Evolutionary conservation across 176 grass and related monocot genomes (phyloP).

Genomic region (Aechmea fasciata): DNA sequence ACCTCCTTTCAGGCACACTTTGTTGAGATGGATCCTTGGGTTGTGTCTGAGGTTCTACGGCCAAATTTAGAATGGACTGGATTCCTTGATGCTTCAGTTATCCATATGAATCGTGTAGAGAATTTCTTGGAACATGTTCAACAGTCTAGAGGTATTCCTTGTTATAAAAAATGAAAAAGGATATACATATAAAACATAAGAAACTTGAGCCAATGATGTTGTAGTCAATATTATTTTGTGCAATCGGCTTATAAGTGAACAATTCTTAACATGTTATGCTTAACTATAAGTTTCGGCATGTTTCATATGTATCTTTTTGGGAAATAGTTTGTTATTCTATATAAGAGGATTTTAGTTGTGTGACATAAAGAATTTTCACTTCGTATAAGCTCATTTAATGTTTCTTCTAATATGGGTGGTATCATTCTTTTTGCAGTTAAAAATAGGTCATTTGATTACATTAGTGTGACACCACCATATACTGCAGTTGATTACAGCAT

Average conservation of each 20-base stretch:
- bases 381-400: neutral
- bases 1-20: slow-evolving; percentile 53
- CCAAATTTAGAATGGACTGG: slow-evolving; percentile 81
- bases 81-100: slow-evolving; percentile 72
- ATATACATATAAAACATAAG: slow-evolving; percentile 1
- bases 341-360: too few relatives aligned
- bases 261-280: neutral
- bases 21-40: slow-evolving; percentile 96
- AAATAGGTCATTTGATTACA: slow-evolving; percentile 70
- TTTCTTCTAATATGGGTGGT: neutral
- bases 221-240: neutral
- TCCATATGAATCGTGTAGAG: slow-evolving; percentile 76
- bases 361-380: neutral
- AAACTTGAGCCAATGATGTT: neutral
- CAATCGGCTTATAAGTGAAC: neutral
- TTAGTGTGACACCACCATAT: slow-evolving; percentile 93
- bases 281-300: neutral
- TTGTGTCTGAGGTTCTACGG: slow-evolving; percentile 65
- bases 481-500: slow-evolving; percentile 59
- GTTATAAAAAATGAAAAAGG: neutral
- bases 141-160: slow-evolving; percentile 43
- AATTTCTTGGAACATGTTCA: slow-evolving; percentile 69
- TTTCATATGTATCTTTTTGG: neutral
- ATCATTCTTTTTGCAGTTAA: slow-evolving; percentile 28
- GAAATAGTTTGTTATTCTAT: neutral